Evolutionary conservation across 495 filamentous ascomycete genomes (phyloP).

Genomic region (Aspergillus steynii): DNA sequence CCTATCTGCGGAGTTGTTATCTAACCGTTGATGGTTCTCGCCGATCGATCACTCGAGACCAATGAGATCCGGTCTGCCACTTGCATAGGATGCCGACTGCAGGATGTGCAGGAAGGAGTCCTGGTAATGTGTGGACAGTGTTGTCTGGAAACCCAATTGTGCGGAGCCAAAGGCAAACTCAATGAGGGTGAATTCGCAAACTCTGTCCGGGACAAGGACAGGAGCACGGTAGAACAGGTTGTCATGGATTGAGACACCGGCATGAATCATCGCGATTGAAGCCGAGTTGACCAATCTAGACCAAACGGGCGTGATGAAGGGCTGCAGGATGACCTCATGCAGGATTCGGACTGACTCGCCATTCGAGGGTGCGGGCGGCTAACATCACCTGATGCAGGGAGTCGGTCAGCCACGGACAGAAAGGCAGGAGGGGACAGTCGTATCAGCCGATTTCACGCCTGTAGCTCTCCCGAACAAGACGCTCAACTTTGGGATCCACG

Average conservation of each 20-base stretch:
- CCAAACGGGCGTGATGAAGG: not conserved
- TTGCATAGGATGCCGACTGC: not conserved
- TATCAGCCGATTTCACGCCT: not conserved
- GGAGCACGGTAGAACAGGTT: not conserved
- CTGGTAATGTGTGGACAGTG: not conserved
- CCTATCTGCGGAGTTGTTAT: not conserved
- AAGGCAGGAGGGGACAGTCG: not conserved
- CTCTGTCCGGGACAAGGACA: not conserved
- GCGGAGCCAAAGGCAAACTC: not conserved
- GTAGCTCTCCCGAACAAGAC: not conserved
- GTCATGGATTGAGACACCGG: not conserved
- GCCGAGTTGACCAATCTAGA: not conserved
- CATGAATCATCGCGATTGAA: too few species aligned
- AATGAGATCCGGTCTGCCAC: not conserved
- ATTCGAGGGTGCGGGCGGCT: too few species aligned
- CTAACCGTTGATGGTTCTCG: not conserved
- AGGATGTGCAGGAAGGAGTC: not conserved
- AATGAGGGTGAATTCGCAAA: not conserved
- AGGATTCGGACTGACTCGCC: not conserved
- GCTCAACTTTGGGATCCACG: conserved; percentile 2
- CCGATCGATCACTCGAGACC: not conserved
- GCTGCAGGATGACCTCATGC: not conserved
- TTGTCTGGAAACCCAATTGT: too few species aligned
- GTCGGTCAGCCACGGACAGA: not conserved
- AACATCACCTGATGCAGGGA: not conserved